Evolutionary conservation across 2,329 filamentous ascomycete species (phyloP).

Genomic region (Penicillium sp.): DNA sequence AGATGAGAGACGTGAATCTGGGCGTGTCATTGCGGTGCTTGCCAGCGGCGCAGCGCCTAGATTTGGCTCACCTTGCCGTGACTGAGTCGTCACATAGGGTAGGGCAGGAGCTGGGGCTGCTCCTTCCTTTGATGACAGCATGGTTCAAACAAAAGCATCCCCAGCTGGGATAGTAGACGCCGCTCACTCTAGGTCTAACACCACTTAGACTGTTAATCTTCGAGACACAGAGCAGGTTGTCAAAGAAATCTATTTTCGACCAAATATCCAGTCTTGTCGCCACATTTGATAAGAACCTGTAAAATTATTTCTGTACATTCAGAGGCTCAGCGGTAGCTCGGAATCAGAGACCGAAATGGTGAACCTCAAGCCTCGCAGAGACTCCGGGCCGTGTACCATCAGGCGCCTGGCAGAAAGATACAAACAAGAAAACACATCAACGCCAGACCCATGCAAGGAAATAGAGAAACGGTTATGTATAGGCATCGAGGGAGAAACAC

Average conservation of each 20-base stretch:
- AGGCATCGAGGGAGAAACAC: constrained; percentile 6
- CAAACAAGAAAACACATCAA: constrained; percentile 27
- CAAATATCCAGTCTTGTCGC: constrained; percentile 22
- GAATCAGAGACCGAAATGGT: not conserved
- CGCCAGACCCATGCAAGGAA: constrained; percentile 41
- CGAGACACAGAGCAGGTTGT: constrained; percentile 13
- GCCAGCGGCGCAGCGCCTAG: not conserved
- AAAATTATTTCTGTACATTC: constrained; percentile 38
- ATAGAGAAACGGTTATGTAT: constrained; percentile 28
- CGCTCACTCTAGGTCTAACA: too few relatives aligned
- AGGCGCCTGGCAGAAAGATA: not conserved
- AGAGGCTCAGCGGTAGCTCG: constrained; percentile 22
- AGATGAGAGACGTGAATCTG: not conserved
- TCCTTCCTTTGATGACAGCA: not conserved
- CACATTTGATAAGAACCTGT: constrained; percentile 23
- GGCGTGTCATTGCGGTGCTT: not conserved
- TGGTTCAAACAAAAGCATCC: not conserved
- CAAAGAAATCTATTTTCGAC: constrained; percentile 36
- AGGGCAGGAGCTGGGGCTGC: not conserved
- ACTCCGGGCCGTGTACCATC: not conserved
- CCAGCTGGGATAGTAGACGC: too few relatives aligned
- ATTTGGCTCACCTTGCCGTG: not conserved
- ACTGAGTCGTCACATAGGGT: not conserved
- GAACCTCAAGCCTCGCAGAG: not conserved
- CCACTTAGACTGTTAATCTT: not conserved